These are phyloP conservation scores for Leccinum ochraceum DNA, from an alignment of 768 basidiomycete genomes.

Conservation along the genomic window DNA sequence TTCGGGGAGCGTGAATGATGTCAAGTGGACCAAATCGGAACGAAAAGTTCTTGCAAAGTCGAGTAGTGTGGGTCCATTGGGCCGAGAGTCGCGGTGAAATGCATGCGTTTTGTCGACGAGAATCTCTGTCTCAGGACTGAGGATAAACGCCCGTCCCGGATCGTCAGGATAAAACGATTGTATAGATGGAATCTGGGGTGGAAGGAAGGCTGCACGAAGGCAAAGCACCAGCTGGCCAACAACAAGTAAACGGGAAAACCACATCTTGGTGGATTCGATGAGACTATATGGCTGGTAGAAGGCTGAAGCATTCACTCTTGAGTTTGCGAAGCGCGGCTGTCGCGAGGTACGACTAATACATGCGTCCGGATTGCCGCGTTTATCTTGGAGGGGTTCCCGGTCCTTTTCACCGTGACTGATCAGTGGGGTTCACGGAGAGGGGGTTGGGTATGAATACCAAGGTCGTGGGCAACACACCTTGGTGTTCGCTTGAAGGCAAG, in stretches of 20 bases:
- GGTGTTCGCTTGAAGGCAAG: too few species aligned
- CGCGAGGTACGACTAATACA: not conserved
- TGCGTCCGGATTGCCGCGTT: not conserved
- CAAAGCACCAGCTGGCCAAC: not conserved
- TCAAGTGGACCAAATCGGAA: constrained; percentile 34
- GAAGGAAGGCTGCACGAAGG: constrained; percentile 6
- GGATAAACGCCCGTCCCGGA: constrained; percentile 28
- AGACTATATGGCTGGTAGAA: not conserved
- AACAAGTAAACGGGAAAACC: not conserved
- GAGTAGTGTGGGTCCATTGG: constrained; percentile 33
- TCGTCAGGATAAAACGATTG: constrained; percentile 31
- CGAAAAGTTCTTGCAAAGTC: constrained; percentile 41
- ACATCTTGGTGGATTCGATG: not conserved
- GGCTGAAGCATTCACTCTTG: not conserved
- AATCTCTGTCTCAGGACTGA: constrained; percentile 34
- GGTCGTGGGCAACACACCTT: too few species aligned
- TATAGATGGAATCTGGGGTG: constrained; percentile 41
- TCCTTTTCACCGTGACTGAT: too few species aligned
- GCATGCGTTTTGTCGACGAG: constrained; percentile 37
- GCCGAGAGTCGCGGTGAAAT: not conserved
- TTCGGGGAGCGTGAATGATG: constrained; percentile 28
- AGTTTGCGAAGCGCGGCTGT: not conserved
- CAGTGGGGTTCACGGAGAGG: too few species aligned
- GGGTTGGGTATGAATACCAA: too few species aligned
- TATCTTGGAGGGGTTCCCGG: too few species aligned